Evolutionary conservation across 2,329 filamentous ascomycete species (phyloP), one percentile per base, ranked within the genome.

Genomic region (Apiospora koreana): DNA sequence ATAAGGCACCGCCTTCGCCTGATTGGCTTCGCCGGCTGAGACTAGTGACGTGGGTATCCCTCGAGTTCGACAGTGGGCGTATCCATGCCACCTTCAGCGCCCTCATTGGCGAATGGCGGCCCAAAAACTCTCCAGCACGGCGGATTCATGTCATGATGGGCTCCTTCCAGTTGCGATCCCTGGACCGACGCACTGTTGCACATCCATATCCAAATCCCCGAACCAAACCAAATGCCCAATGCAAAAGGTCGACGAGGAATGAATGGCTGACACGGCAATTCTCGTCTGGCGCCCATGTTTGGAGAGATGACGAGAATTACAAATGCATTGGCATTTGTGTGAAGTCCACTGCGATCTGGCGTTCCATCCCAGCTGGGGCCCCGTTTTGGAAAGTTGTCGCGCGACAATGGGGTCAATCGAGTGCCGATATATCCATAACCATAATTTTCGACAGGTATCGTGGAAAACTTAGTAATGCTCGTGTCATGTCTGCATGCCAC

Each of bases 321-420:
- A 62, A 62, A 23, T 62, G 54, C 54, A 38, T 23, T 2, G 48
- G 14, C 50, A 25, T 18, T 58, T n/a, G 50, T 62, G 54, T 31
- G 7, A 62, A 38, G 35, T n/a, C 54, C 54, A 38, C 31, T 10
- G 28, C 35, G 54, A 62, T 62, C 54, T 62, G 54, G 54, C 28
- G 54, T 62, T 62, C 54, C 54, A 62, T 62, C 54, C 54, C 54
- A 62, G 54, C 54, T 62, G 54, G 54, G 31, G 54, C 31, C 54
- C 54, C 54, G 54, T 62, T 43, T 43, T 62, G 35, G 54, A 38
- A 38, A 62, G 21, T 38, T 38, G 54, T 62, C 54, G 54, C 28
- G 54, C 54, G 54, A 62, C 54, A 62, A 62, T 62, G 54, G 54
- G 31, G 31, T 62, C 54, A 35, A 38, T 62, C 54, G 54, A 38